Evolutionary conservation across 257 asterid genomes (phyloP).

Genomic region (Coffea canephora): DNA sequence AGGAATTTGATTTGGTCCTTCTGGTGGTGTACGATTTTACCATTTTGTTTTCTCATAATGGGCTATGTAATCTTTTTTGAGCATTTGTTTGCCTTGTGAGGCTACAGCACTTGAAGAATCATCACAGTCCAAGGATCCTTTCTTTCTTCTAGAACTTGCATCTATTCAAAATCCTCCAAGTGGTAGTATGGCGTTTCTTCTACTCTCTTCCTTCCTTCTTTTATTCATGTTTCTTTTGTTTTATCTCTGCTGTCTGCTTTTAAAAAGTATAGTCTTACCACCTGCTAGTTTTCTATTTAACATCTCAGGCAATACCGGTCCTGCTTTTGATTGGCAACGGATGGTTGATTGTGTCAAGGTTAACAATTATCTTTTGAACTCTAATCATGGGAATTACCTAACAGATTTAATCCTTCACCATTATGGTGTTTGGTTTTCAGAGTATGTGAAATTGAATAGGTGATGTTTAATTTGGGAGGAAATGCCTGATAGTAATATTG

Average conservation of each 20-base stretch:
- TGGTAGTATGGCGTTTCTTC: not conserved
- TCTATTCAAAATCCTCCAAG: not conserved
- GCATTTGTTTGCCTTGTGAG: not conserved
- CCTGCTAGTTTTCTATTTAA: not conserved
- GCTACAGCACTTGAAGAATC: conserved; percentile 19
- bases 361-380: not conserved
- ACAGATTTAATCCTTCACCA: not conserved
- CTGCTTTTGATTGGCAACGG: conserved; percentile 18
- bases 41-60: not conserved
- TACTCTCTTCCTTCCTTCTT: not conserved
- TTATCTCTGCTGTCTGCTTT: not conserved
- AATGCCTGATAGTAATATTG: not conserved
- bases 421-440: not conserved
- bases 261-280: not conserved
- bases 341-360: conserved; percentile 30
- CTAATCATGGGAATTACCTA: not conserved
- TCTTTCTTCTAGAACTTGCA: conserved; percentile 18
- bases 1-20: not conserved
- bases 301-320: conserved; percentile 8
- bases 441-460: not conserved
- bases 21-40: not conserved
- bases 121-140: conserved; percentile 24
- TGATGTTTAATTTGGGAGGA: not conserved
- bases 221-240: not conserved
- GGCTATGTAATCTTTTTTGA: not conserved